phyloP scores from a whole-genome alignment of 2,329 filamentous ascomycete genomes.

The Aspergillaceae sp. region DNA sequence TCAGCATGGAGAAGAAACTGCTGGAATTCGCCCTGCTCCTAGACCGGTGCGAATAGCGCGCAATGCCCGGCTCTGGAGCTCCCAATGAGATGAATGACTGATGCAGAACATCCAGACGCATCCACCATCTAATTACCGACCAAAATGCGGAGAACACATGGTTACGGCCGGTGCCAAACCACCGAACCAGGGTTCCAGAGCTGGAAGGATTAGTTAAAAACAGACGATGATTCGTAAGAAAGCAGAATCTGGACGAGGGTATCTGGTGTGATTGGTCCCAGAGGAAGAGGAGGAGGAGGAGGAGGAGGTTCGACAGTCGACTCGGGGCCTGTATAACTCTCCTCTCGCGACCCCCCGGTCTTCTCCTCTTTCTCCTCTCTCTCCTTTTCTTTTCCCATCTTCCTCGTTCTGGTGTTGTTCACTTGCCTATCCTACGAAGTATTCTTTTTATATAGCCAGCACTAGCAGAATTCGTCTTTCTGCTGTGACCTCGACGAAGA shows the following conservation, averaged over 20 bases:
- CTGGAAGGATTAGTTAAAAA: not conserved
- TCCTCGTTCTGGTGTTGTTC: not conserved
- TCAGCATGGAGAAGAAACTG: no score
- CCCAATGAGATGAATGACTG: not conserved
- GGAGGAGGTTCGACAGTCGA: not conserved
- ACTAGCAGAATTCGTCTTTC: not conserved
- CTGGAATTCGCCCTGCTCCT: no score
- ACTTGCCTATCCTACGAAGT: no score
- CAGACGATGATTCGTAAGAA: not conserved
- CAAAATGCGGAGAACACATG: not conserved
- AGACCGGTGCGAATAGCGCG: no score
- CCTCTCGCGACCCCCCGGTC: constrained; percentile 4
- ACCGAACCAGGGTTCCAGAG: not conserved
- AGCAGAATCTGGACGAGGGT: not conserved
- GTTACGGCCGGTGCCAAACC: not conserved
- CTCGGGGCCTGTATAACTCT: not conserved
- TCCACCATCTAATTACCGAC: not conserved
- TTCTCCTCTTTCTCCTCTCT: constrained; percentile 5
- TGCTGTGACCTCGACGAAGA: constrained; percentile 1
- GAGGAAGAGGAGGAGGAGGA: not conserved
- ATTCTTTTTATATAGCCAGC: no score
- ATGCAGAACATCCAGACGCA: not conserved
- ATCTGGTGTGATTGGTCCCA: not conserved
- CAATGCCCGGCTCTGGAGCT: no score
- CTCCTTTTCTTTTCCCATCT: constrained; percentile 3